phyloP scores from a whole-genome alignment of 352 stramenopile species.

The Peronospora farinosa region DNA sequence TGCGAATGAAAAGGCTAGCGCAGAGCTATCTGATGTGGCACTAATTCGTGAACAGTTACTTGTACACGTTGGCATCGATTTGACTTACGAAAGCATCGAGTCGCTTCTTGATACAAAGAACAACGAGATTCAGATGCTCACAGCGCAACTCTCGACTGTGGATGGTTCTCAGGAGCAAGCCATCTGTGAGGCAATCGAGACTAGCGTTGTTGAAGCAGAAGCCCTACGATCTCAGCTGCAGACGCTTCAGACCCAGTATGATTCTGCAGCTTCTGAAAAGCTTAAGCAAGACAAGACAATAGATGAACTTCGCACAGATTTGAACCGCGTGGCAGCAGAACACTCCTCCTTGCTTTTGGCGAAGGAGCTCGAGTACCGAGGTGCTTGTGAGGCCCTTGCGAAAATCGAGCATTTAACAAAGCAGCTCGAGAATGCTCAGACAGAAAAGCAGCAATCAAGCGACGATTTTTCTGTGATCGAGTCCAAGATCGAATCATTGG shows the following conservation, averaged over 20 bases:
- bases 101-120: constrained; percentile 44
- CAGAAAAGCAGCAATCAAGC: constrained; percentile 11
- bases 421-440: constrained; percentile 9
- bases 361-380: constrained; percentile 14
- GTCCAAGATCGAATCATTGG: constrained; percentile 17
- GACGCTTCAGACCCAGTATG: constrained; percentile 10
- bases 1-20: constrained; percentile 12
- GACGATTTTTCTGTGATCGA: constrained; percentile 16
- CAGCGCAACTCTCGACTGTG: constrained; percentile 19
- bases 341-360: constrained; percentile 15
- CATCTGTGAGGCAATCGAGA: constrained; percentile 17
- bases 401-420: constrained; percentile 7
- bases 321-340: constrained; percentile 25
- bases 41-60: constrained; percentile 41
- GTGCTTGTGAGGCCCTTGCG: constrained; percentile 1
- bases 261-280: constrained; percentile 11
- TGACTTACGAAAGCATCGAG: constrained; percentile 42
- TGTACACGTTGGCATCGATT: constrained; percentile 30
- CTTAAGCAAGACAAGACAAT: constrained; percentile 13
- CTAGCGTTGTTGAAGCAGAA: constrained; percentile 19
- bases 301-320: constrained; percentile 15
- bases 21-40: constrained; percentile 30
- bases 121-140: constrained; percentile 40
- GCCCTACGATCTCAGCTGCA: constrained; percentile 20
- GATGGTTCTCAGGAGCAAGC: constrained; percentile 19